A percentile compares a stretch with the other conserved stretches of the same genome.
These are phyloP conservation scores for Trichoderma pleuroti DNA, from an alignment of 2,329 filamentous ascomycete genomes.

Conservation along the genomic window DNA sequence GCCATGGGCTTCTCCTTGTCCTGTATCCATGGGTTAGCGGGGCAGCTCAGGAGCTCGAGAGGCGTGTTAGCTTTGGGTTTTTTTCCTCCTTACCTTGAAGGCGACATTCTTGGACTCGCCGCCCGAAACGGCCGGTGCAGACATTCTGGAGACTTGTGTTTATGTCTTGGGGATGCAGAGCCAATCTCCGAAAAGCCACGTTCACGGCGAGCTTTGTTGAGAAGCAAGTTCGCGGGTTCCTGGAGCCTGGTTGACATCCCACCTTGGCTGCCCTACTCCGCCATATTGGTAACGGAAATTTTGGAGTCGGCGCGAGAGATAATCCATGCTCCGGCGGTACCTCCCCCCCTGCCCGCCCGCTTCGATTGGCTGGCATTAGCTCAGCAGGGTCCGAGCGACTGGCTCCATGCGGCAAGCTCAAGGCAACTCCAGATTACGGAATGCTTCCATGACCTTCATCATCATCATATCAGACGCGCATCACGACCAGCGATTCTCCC, in stretches of 20 bases:
- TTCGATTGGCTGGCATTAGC: slow-evolving; percentile 26
- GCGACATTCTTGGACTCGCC: slow-evolving; percentile 49
- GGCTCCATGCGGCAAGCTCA: slow-evolving; percentile 36
- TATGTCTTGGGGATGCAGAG: slow-evolving; percentile 2
- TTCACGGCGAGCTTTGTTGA: slow-evolving; percentile 31
- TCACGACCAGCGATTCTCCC: slow-evolving; percentile 1
- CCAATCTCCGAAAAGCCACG: slow-evolving; percentile 28
- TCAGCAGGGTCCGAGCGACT: slow-evolving; percentile 21
- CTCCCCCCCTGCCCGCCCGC: slow-evolving; percentile 16
- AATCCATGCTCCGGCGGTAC: slow-evolving; percentile 37
- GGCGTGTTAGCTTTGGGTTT: slow-evolving; percentile 25
- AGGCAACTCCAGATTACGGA: slow-evolving; percentile 42
- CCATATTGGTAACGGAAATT: slow-evolving; percentile 36
- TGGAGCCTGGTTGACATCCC: slow-evolving; percentile 36
- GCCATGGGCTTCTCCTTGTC: slow-evolving; percentile 98
- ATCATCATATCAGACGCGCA: slow-evolving; percentile 26
- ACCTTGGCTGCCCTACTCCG: slow-evolving; percentile 40
- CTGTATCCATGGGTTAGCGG: slow-evolving; percentile 42
- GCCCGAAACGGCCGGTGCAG: slow-evolving; percentile 39
- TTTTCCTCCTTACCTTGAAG: slow-evolving; percentile 49
- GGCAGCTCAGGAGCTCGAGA: slow-evolving; percentile 35
- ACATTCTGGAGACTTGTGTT: slow-evolving; percentile 44
- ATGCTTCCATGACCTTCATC: slow-evolving; percentile 36
- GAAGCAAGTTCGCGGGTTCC: slow-evolving; percentile 30
- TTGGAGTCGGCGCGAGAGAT: slow-evolving; percentile 40